Evolutionary conservation across 2,329 filamentous ascomycete genomes (phyloP), one percentile per base, ranked within the genome.

Genomic region (Botrytis pseudocinerea): DNA sequence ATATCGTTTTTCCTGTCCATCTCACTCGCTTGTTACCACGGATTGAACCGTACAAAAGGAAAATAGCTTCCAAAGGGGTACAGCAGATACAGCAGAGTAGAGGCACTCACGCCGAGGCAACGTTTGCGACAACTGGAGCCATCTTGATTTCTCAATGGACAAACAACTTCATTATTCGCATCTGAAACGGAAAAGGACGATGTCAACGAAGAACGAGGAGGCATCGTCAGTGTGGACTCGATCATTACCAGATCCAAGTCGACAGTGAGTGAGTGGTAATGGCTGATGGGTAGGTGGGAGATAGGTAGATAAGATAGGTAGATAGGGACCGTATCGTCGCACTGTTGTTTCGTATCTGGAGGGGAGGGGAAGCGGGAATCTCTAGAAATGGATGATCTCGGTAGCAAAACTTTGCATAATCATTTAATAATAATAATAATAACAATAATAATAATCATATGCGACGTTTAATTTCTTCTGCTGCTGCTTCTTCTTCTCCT

Each of bases 81-180:
- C 70, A 71, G 78, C 74, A 76, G 77, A 78, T 71, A 75, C 74
- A 77, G 77, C 76, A 80, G 77, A 77, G 77, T 73, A 79, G 78
- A 78, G 75, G 74, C 78, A 96, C 95, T 94, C 88, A 98, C 96
- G 84, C 96, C 96, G 82, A 97, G 91, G 86, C 96, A 99, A 87
- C 95, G 90, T 87, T 99, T 99, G 83, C 95, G 92, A 87, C 96
- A 99, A 85, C 92, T 94, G 78, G 95, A 97, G 82, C 94, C 93
- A 89, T 99, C 96, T 82, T 97, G 95, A 82, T 98, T 98, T 81
- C 91, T 91, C 83, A 99, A 87, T 78, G 96, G 96, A 85, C 96
- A 99, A 81, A 98, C 93, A 82, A 99, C 96, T 85, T 98, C 95
- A 83, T 97, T 97, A 83, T 93, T 95, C 83, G 92, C 89, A 86